These are phyloP conservation scores for Cicer arietinum DNA, from an alignment of 306 rosid species.

Conservation along the genomic window DNA sequence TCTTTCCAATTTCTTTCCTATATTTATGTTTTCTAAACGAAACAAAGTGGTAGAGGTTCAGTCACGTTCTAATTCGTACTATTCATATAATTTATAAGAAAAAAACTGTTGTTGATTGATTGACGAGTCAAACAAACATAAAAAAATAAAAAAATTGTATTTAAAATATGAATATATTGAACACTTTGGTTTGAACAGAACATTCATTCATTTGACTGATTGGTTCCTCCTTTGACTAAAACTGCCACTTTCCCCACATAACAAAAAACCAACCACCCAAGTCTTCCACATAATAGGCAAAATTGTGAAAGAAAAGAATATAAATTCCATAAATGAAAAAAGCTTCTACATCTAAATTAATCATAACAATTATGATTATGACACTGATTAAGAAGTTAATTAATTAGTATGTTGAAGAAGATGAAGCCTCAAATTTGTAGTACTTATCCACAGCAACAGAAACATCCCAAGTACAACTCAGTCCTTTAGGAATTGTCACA, in stretches of 20 bases:
- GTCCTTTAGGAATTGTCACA: constrained; percentile 84
- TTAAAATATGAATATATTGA: constrained; percentile 13
- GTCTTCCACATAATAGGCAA: constrained; percentile 20
- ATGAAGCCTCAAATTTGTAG: constrained; percentile 82
- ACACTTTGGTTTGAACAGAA: constrained; percentile 54
- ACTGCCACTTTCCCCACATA: constrained; percentile 28
- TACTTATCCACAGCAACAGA: constrained; percentile 91
- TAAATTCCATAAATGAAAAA: constrained; percentile 25
- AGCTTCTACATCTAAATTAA: background rate
- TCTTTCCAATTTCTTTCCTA: too few species aligned
- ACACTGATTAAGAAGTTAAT: background rate
- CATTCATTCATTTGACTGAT: constrained; percentile 57
- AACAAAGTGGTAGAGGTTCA: too few species aligned
- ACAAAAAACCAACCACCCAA: background rate
- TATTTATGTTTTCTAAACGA: too few species aligned
- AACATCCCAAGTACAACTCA: constrained; percentile 98
- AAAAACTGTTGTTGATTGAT: constrained; percentile 43
- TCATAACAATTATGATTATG: background rate
- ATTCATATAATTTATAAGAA: background rate
- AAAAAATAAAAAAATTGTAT: constrained; percentile 38
- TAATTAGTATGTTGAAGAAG: background rate
- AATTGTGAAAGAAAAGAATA: constrained; percentile 42
- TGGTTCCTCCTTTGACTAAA: constrained; percentile 54
- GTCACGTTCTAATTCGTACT: background rate
- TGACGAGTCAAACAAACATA: constrained; percentile 71